Evolutionary conservation across 2,329 filamentous ascomycete genomes (phyloP).

Genomic region (Aureobasidium zeae): DNA sequence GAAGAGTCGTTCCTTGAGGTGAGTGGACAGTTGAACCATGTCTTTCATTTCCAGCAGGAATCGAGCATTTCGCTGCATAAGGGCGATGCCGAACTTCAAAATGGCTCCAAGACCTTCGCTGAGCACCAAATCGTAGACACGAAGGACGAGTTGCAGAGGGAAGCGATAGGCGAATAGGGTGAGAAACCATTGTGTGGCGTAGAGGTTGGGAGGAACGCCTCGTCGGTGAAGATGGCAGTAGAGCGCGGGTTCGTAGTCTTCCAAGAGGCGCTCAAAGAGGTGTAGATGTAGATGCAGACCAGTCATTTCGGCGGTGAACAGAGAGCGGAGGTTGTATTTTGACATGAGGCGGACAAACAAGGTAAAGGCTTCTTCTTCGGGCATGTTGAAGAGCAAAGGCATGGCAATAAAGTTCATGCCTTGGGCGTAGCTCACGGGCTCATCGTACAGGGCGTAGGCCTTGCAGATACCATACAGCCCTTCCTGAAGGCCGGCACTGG

Average conservation of each 20-base stretch:
- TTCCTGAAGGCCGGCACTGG: constrained; percentile 83
- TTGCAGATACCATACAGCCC: constrained; percentile 93
- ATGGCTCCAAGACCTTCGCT: constrained; percentile 85
- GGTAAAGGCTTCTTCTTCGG: constrained; percentile 93
- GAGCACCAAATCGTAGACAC: constrained; percentile 91
- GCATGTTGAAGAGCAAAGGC: constrained; percentile 96
- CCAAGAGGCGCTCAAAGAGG: constrained; percentile 86
- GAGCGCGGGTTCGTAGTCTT: constrained; percentile 86
- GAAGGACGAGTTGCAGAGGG: constrained; percentile 86
- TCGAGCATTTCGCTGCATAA: constrained; percentile 89
- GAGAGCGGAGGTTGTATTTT: constrained; percentile 82
- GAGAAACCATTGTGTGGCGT: constrained; percentile 97
- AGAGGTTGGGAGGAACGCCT: constrained; percentile 81
- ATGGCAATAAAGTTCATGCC: constrained; percentile 99
- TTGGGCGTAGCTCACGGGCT: constrained; percentile 90
- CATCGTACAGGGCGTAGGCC: constrained; percentile 91
- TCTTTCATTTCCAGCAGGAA: constrained; percentile 76
- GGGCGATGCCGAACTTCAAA: constrained; percentile 83
- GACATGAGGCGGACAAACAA: constrained; percentile 92
- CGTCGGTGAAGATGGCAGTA: constrained; percentile 88
- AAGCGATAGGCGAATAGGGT: constrained; percentile 98
- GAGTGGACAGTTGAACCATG: constrained; percentile 80
- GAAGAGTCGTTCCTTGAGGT: constrained; percentile 88
- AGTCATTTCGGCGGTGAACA: constrained; percentile 94
- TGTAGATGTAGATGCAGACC: constrained; percentile 88